A percentile compares a stretch with the other conserved stretches of the same genome.
Evolutionary conservation across 371 early-diverging fungal genomes (phyloP).

Genomic region (Chytridium lagenaria): DNA sequence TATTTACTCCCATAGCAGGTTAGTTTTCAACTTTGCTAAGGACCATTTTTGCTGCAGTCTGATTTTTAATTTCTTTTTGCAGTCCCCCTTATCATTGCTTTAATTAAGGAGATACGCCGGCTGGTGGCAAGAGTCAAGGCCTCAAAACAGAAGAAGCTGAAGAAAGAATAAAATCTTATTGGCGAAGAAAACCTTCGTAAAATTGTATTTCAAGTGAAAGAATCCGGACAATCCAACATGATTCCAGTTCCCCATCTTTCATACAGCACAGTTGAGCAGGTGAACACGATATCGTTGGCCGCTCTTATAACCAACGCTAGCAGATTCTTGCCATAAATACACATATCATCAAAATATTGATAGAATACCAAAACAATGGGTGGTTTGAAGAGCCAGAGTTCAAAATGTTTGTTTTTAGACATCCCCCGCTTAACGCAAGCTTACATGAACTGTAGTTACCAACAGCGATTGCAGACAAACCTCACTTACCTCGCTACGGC

Average conservation of each 20-base stretch:
- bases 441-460: constrained; percentile 43
- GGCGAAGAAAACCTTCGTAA: background rate
- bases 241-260: constrained; percentile 28
- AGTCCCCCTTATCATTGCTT: constrained; percentile 34
- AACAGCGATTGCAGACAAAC: constrained; percentile 63
- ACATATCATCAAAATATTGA: constrained; percentile 59
- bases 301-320: background rate
- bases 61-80: constrained; percentile 12
- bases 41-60: background rate
- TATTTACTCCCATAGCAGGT: constrained; percentile 90
- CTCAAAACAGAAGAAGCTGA: constrained; percentile 12
- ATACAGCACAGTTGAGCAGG: constrained; percentile 38
- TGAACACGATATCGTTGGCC: background rate
- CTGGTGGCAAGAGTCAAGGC: constrained; percentile 8
- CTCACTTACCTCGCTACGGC: constrained; percentile 64
- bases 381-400: constrained; percentile 63
- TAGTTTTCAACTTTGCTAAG: constrained; percentile 41
- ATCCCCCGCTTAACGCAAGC: too few species aligned
- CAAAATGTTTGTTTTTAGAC: constrained; percentile 41
- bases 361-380: constrained; percentile 65
- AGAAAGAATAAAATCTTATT: constrained; percentile 22
- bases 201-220: background rate
- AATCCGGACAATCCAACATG: background rate
- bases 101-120: constrained; percentile 30
- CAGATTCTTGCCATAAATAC: constrained; percentile 60